Evolutionary conservation across 2,329 filamentous ascomycete genomes (phyloP).

Genomic region (Penicillium sp.): DNA sequence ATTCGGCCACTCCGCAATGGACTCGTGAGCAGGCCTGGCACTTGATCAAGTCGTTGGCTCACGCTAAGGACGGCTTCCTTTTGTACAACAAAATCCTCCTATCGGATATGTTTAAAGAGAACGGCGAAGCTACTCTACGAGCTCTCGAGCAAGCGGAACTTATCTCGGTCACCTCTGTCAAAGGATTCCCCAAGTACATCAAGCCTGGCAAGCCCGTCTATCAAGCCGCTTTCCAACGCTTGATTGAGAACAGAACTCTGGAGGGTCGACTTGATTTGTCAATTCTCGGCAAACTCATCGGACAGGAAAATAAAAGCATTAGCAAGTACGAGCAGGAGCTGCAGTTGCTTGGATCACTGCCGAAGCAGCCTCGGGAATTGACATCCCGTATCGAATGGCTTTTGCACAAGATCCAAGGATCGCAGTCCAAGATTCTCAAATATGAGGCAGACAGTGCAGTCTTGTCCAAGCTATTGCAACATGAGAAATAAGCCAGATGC

Average conservation of each 20-base stretch:
- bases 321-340: conserved; percentile 76
- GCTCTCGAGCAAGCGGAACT: conserved; percentile 79
- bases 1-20: conserved; percentile 61
- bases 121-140: conserved; percentile 70
- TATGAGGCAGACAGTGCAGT: conserved; percentile 66
- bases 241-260: conserved; percentile 67
- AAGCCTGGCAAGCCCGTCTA: conserved; percentile 81
- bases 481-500: conserved; percentile 40
- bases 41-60: conserved; percentile 70
- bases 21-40: conserved; percentile 84
- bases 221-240: conserved; percentile 68
- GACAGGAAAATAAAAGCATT: conserved; percentile 66
- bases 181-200: conserved; percentile 72
- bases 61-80: conserved; percentile 53
- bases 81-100: conserved; percentile 83
- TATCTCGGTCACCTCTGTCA: conserved; percentile 65
- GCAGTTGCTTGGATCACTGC: conserved; percentile 61
- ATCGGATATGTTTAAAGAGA: conserved; percentile 64
- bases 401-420: conserved; percentile 63
- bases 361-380: conserved; percentile 64
- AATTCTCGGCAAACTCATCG: conserved; percentile 62
- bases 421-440: conserved; percentile 66
- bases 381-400: conserved; percentile 64
- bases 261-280: conserved; percentile 67
- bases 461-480: conserved; percentile 65